These are phyloP conservation scores for Carallia pectinifolia DNA, from an alignment of 345 rosid genomes.

Conservation along the genomic window DNA sequence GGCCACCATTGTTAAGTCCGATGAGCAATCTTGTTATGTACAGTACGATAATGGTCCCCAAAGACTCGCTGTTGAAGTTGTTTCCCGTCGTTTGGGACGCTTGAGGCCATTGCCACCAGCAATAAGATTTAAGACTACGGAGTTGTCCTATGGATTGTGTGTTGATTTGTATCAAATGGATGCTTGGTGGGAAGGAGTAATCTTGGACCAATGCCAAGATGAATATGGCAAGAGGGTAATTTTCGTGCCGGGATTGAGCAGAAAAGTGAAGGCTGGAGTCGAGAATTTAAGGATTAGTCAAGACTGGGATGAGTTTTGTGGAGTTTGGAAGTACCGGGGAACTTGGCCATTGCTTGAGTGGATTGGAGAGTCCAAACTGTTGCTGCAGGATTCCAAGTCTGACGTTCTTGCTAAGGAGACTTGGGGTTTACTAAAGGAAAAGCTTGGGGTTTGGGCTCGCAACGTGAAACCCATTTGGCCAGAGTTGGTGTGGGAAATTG, in stretches of 20 bases:
- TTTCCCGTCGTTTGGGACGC: neutral
- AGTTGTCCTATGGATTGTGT: slow-evolving; percentile 9
- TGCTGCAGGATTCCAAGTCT: neutral
- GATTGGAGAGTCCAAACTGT: neutral
- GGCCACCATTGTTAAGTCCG: slow-evolving; percentile 5
- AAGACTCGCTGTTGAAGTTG: neutral
- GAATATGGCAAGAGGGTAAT: slow-evolving; percentile 11
- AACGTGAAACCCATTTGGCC: neutral
- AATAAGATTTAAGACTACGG: neutral
- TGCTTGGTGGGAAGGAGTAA: slow-evolving; percentile 16
- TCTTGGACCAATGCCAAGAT: slow-evolving; percentile 3
- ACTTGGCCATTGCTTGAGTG: slow-evolving; percentile 9
- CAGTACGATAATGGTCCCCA: slow-evolving; percentile 1
- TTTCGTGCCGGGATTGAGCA: slow-evolving; percentile 12
- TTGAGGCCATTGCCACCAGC: slow-evolving; percentile 5
- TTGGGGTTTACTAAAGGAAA: neutral
- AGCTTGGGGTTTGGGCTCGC: neutral
- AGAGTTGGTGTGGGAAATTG: neutral
- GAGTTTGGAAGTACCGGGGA: slow-evolving; percentile 9
- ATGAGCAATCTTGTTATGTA: slow-evolving; percentile 1
- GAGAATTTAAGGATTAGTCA: slow-evolving; percentile 9
- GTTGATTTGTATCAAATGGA: slow-evolving; percentile 7
- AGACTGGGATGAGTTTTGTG: slow-evolving; percentile 3
- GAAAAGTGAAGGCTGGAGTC: neutral
- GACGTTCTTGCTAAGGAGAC: neutral